Evolutionary conservation across 352 stramenopile species (phyloP).

Genomic region (Thalassiosira livingstoniorum): DNA sequence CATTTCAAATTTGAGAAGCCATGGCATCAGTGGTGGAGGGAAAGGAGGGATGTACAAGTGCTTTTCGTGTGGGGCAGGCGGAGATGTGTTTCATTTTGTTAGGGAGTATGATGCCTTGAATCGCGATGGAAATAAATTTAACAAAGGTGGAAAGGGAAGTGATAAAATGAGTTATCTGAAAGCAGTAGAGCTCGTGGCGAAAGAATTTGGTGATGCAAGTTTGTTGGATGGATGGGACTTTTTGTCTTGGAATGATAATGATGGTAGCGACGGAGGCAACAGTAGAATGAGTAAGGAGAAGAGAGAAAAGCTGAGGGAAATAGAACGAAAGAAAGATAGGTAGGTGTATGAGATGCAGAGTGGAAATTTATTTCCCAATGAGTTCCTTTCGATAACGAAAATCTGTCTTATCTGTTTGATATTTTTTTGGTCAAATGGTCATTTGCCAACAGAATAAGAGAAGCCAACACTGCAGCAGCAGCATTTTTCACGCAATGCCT

Average conservation of each 20-base stretch:
- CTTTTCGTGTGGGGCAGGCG: slow-evolving; percentile 86
- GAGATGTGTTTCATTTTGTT: slow-evolving; percentile 87
- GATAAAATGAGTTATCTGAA: slow-evolving; percentile 80
- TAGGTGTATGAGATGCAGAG: slow-evolving; percentile 7
- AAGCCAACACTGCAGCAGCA: slow-evolving; percentile 70
- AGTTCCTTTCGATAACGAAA: too few species aligned
- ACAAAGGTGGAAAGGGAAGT: slow-evolving; percentile 36
- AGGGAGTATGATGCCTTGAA: slow-evolving; percentile 70
- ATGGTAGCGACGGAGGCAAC: slow-evolving; percentile 20
- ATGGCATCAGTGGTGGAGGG: too few species aligned
- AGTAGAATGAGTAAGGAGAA: slow-evolving; percentile 29
- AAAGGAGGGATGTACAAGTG: slow-evolving; percentile 86
- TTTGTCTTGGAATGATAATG: slow-evolving; percentile 2
- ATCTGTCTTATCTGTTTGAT: too few species aligned
- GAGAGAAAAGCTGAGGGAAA: slow-evolving; percentile 37
- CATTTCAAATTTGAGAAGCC: too few species aligned
- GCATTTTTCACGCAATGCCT: slow-evolving; percentile 75
- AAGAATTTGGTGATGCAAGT: slow-evolving; percentile 62
- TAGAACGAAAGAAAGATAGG: slow-evolving; percentile 57
- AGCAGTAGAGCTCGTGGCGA: slow-evolving; percentile 71
- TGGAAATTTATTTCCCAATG: too few species aligned
- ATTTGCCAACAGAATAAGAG: slow-evolving; percentile 59
- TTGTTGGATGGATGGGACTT: slow-evolving; percentile 32
- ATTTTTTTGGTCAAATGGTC: too few species aligned
- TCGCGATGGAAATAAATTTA: not conserved